Conservation (phyloP, 192 early-diverging fungal genomes). For the Backusella tuberculispora region DNA sequence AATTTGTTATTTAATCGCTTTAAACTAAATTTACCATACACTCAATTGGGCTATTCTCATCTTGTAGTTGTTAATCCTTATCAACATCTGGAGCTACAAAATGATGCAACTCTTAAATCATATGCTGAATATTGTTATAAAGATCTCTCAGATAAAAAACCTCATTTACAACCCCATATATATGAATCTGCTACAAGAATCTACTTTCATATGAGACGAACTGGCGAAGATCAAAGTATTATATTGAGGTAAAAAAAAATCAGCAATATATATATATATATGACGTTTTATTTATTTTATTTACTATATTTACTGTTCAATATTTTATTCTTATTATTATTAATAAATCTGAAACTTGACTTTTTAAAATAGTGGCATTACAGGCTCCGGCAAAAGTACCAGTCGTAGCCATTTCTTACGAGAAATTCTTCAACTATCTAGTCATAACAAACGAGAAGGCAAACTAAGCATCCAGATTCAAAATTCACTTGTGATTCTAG, state of each 20-base stretch:
- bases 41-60: conserved; percentile 51
- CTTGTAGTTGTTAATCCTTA: conserved; percentile 60
- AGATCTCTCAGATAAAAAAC: conserved; percentile 35
- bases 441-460: conserved; percentile 72
- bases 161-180: conserved; percentile 59
- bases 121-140: conserved; percentile 60
- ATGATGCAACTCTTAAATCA: conserved; percentile 52
- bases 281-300: background rate
- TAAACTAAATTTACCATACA: conserved; percentile 57
- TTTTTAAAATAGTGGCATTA: conserved; percentile 66
- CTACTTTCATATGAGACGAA: conserved; percentile 72
- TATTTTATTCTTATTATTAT: background rate
- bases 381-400: conserved; percentile 85
- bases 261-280: conserved; percentile 7
- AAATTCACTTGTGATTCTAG: conserved; percentile 70
- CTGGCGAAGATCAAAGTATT: conserved; percentile 73
- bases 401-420: conserved; percentile 66
- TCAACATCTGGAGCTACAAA: conserved; percentile 47
- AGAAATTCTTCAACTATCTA: conserved; percentile 75
- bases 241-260: conserved; percentile 58
- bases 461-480: conserved; percentile 75
- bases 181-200: conserved; percentile 70
- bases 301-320: background rate
- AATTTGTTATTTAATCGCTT: conserved; percentile 45
- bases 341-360: conserved; percentile 12